Conservation (phyloP, 257 asterid species). For the Eucommia ulmoides region DNA sequence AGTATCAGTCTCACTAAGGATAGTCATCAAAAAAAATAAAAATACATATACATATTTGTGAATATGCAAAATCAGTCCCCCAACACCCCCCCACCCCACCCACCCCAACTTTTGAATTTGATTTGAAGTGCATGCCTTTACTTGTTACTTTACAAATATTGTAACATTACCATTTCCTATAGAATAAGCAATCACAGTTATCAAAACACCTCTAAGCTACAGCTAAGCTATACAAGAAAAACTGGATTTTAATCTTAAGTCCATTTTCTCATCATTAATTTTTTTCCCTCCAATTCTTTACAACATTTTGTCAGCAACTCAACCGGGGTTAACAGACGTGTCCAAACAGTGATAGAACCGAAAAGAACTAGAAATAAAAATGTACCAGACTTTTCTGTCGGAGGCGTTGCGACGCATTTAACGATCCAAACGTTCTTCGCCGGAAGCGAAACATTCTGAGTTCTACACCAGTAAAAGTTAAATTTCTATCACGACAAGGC, state of each 20-base stretch:
- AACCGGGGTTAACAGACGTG: neutral
- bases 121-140: neutral
- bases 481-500: neutral
- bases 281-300: neutral
- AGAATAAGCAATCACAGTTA: neutral
- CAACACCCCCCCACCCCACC: neutral
- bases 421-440: conserved; percentile 24
- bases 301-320: neutral
- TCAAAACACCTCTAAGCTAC: neutral
- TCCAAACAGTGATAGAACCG: neutral
- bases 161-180: neutral
- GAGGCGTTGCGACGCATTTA: conserved; percentile 62
- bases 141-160: neutral
- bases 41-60: conserved; percentile 7
- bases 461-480: conserved; percentile 26
- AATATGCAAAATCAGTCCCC: neutral
- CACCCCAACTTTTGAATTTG: neutral
- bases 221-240: neutral
- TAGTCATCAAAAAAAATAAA: conserved; percentile 12
- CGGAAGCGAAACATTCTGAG: conserved; percentile 29
- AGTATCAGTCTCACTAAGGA: too few species aligned
- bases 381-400: conserved; percentile 56
- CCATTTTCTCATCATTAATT: neutral
- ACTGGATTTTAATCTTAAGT: neutral
- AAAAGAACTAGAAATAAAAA: neutral